phyloP scores from a whole-genome alignment of 768 basidiomycete species.

The Lactarius sp. region DNA sequence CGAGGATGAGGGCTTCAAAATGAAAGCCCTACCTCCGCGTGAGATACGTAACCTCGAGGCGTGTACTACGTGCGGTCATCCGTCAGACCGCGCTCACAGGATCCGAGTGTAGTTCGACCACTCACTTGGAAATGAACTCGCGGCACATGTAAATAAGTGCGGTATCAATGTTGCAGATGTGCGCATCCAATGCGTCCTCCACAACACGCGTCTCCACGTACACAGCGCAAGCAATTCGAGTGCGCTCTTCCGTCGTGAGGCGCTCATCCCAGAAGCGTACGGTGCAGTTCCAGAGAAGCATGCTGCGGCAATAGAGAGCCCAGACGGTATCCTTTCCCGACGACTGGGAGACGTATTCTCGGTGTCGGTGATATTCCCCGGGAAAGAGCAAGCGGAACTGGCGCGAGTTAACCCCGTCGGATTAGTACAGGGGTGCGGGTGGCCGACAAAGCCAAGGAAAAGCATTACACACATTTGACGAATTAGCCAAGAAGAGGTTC shows the following conservation, averaged over 20 bases:
- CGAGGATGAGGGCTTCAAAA: background rate
- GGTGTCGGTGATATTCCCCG: slow-evolving; percentile 58
- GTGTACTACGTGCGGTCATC: slow-evolving; percentile 12
- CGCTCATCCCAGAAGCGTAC: slow-evolving; percentile 44
- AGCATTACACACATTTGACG: slow-evolving; percentile 51
- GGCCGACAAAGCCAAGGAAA: background rate
- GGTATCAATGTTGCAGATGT: slow-evolving; percentile 67
- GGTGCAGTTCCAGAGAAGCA: slow-evolving; percentile 77
- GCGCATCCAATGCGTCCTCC: slow-evolving; percentile 60
- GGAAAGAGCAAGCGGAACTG: slow-evolving; percentile 69
- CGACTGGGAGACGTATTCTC: slow-evolving; percentile 37
- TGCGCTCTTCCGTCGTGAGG: slow-evolving; percentile 47
- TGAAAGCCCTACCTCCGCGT: slow-evolving; percentile 20
- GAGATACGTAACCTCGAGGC: slow-evolving; percentile 26
- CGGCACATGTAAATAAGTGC: slow-evolving; percentile 36
- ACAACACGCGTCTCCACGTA: slow-evolving; percentile 64
- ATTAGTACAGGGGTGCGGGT: background rate
- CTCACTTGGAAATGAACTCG: slow-evolving; percentile 25
- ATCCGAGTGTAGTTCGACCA: background rate
- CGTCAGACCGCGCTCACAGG: background rate
- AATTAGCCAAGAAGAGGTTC: slow-evolving; percentile 55
- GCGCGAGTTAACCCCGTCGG: background rate
- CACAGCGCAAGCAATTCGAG: slow-evolving; percentile 54
- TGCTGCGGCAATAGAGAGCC: slow-evolving; percentile 77
- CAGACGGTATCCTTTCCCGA: slow-evolving; percentile 75